These are phyloP conservation scores for Spirogloea muscicola DNA, from an alignment of 139 green algal species.

Conservation along the genomic window DNA sequence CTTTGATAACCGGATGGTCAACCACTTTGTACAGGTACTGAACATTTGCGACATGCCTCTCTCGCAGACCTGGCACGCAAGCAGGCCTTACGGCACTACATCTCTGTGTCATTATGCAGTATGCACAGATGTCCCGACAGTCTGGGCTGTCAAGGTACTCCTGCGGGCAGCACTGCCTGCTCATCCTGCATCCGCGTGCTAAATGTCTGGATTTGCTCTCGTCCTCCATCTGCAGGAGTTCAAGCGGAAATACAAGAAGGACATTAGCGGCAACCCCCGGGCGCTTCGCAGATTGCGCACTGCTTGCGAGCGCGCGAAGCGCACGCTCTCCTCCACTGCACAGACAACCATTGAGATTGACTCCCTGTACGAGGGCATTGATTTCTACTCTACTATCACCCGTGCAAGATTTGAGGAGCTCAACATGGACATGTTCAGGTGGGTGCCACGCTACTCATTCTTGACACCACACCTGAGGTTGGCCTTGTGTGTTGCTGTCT, in stretches of 20 bases:
- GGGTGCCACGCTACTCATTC: slow-evolving; percentile 9
- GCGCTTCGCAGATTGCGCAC: slow-evolving; percentile 79
- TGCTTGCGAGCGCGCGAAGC: slow-evolving; percentile 90
- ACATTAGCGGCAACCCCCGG: slow-evolving; percentile 80
- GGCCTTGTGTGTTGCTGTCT: too few species aligned
- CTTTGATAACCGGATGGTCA: slow-evolving; percentile 94
- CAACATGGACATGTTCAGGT: slow-evolving; percentile 97
- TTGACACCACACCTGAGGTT: too few species aligned
- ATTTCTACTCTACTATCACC: slow-evolving; percentile 97
- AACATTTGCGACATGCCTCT: too few species aligned
- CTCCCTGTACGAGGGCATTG: slow-evolving; percentile 90
- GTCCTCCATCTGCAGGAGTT: slow-evolving; percentile 89
- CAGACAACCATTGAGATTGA: slow-evolving; percentile 96
- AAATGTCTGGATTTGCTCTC: too few species aligned
- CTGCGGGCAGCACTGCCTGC: slow-evolving; percentile 89
- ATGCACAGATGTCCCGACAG: too few species aligned
- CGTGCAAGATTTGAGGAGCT: slow-evolving; percentile 96
- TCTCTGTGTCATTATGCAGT: too few species aligned
- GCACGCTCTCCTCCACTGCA: slow-evolving; percentile 73
- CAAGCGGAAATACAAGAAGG: slow-evolving; percentile 99
- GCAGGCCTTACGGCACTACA: too few species aligned
- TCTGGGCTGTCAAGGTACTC: too few species aligned
- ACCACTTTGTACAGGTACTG: slow-evolving; percentile 69
- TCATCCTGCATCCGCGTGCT: too few species aligned
- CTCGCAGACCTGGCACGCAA: too few species aligned